Conservation (phyloP, 495 filamentous ascomycete species). For the Aspergillus steynii region DNA sequence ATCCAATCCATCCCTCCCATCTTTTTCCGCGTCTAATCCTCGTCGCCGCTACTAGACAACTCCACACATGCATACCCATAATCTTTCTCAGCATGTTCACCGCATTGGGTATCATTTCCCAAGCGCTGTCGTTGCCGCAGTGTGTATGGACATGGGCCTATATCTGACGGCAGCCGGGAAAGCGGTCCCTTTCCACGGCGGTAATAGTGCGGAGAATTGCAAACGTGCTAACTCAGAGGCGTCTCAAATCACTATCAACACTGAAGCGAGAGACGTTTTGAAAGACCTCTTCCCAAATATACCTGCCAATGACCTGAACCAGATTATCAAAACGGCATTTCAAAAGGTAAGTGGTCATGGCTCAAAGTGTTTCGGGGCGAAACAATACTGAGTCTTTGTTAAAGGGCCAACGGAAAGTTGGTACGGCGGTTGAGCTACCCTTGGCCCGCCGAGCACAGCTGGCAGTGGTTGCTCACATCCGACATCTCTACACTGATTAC, state of each 20-base stretch:
- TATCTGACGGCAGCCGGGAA: constrained; percentile 45
- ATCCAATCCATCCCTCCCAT: not conserved
- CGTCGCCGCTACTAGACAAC: constrained; percentile 37
- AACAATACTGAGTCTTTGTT: constrained; percentile 1
- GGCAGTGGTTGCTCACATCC: constrained; percentile 82
- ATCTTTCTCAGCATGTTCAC: constrained; percentile 67
- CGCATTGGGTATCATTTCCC: constrained; percentile 81
- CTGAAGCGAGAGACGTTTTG: constrained; percentile 71
- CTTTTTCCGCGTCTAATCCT: constrained; percentile 21
- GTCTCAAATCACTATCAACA: constrained; percentile 65
- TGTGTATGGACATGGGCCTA: constrained; percentile 48
- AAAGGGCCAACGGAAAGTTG: constrained; percentile 62
- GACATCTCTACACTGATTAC: constrained; percentile 85
- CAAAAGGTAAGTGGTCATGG: constrained; percentile 62
- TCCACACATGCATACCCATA: constrained; percentile 46
- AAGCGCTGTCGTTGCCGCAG: constrained; percentile 53
- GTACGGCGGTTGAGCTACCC: constrained; percentile 63
- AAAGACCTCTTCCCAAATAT: constrained; percentile 86
- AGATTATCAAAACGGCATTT: constrained; percentile 81
- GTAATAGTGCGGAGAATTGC: constrained; percentile 13
- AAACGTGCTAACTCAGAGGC: constrained; percentile 30
- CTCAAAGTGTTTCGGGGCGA: constrained; percentile 9
- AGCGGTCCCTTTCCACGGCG: constrained; percentile 37
- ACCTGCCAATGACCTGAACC: constrained; percentile 70
- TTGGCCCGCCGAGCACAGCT: constrained; percentile 77